phyloP scores from a whole-genome alignment of 139 green algal genomes.

The Bryopsis sp. region DNA sequence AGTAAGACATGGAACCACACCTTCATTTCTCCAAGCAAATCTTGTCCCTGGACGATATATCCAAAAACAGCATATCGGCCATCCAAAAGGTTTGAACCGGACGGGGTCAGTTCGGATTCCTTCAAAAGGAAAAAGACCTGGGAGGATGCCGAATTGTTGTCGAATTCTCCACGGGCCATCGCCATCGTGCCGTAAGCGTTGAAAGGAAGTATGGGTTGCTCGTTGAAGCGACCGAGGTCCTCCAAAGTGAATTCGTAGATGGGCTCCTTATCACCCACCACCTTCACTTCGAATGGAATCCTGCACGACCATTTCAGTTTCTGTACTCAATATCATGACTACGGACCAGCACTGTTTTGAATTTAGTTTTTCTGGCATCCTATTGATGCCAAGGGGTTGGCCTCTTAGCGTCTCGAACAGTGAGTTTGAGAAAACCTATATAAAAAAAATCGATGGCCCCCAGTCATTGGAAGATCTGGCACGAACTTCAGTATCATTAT shows the following conservation, averaged over 20 bases:
- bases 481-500: no score
- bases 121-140: slow-evolving; percentile 97
- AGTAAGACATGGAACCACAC: slow-evolving; percentile 11
- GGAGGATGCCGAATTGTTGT: slow-evolving; percentile 81
- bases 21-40: slow-evolving; percentile 39
- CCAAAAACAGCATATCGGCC: slow-evolving; percentile 95
- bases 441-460: no score
- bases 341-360: no score
- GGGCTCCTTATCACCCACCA: slow-evolving; percentile 78
- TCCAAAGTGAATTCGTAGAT: slow-evolving; percentile 94
- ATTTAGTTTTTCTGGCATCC: no score
- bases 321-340: no score
- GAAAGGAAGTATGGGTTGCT: slow-evolving; percentile 88
- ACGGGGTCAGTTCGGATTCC: slow-evolving; percentile 96
- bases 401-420: no score
- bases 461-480: no score
- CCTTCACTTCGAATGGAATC: slow-evolving; percentile 89
- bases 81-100: slow-evolving; percentile 92
- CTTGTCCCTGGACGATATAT: slow-evolving; percentile 74
- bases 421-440: no score
- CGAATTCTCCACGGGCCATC: slow-evolving; percentile 89
- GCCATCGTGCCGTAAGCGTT: slow-evolving; percentile 97
- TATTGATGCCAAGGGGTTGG: no score
- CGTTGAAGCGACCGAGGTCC: slow-evolving; percentile 82
- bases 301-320: no score